Conservation (phyloP, 2,329 filamentous ascomycete species). For the Tolypocladium pustulatum region DNA sequence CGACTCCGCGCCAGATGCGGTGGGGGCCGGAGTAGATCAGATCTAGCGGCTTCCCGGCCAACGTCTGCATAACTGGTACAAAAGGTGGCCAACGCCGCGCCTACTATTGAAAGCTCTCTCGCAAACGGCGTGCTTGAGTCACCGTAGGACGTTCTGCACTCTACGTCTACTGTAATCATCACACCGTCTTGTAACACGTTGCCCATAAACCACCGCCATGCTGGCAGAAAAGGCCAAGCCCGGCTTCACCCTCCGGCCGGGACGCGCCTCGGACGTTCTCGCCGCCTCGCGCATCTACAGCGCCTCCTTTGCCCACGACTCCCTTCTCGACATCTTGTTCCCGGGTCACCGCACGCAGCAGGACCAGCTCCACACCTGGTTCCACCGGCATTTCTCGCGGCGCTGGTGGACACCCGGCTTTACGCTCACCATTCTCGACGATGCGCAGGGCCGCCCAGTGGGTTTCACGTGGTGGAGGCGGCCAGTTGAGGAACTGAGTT, state of each 20-base stretch:
- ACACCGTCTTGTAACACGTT: background rate
- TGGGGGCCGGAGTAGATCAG: no score
- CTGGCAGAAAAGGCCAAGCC: background rate
- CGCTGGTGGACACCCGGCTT: slow-evolving; percentile 24
- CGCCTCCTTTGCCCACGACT: slow-evolving; percentile 17
- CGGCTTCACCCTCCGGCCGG: slow-evolving; percentile 16
- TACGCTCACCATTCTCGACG: slow-evolving; percentile 14
- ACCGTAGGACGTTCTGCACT: background rate
- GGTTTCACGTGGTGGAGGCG: slow-evolving; percentile 25
- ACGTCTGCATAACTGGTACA: background rate
- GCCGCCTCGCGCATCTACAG: slow-evolving; percentile 16
- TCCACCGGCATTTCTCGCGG: slow-evolving; percentile 16
- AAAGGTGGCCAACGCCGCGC: background rate
- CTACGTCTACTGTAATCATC: background rate
- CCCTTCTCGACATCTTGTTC: slow-evolving; percentile 20
- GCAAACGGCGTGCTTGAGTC: background rate
- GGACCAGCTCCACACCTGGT: slow-evolving; percentile 8
- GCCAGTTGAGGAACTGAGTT: slow-evolving; percentile 13
- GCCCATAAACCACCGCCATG: background rate
- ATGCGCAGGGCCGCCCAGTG: slow-evolving; percentile 8
- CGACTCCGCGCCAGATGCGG: background rate
- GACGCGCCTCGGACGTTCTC: slow-evolving; percentile 17
- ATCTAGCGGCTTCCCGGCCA: background rate
- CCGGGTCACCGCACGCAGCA: slow-evolving; percentile 13
- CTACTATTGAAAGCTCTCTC: background rate